A percentile compares a stretch with the other conserved stretches of the same genome.
These are phyloP conservation scores for Solanum chiquidenum DNA, from an alignment of 257 asterid species.

Conservation along the genomic window DNA sequence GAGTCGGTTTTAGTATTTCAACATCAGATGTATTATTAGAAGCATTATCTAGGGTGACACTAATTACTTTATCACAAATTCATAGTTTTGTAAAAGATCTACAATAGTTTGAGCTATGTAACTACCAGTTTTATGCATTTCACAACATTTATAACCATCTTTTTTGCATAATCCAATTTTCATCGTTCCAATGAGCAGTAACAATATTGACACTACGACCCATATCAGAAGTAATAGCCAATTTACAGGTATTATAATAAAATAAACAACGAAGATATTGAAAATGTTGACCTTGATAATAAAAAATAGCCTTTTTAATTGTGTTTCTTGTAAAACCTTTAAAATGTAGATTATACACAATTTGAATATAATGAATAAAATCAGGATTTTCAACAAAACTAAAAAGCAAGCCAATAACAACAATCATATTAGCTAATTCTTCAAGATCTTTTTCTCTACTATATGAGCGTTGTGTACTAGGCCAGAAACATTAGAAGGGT, in stretches of 20 bases:
- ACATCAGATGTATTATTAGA: not conserved
- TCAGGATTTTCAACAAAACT: no score
- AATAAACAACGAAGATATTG: no score
- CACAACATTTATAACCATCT: not conserved
- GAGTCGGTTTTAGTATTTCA: not conserved
- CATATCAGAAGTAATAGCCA: no score
- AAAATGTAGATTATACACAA: not conserved
- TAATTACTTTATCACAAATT: not conserved
- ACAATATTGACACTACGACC: not conserved
- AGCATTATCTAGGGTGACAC: not conserved
- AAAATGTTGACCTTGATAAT: not conserved
- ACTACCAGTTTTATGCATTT: not conserved
- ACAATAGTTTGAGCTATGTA: not conserved
- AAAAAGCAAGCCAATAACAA: not conserved
- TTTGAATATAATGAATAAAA: not conserved
- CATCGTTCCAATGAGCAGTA: no score
- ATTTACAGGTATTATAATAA: not conserved
- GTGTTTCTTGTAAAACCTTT: not conserved
- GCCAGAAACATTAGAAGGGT: no score
- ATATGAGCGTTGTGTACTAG: not conserved
- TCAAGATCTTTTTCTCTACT: not conserved
- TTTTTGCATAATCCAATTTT: not conserved
- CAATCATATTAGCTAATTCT: not conserved
- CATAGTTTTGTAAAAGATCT: not conserved
- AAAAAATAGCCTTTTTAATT: not conserved